Base-by-base conservation (phyloP, 2,329 filamentous ascomycete genomes). In the Pyrenochaeta sp. region DNA sequence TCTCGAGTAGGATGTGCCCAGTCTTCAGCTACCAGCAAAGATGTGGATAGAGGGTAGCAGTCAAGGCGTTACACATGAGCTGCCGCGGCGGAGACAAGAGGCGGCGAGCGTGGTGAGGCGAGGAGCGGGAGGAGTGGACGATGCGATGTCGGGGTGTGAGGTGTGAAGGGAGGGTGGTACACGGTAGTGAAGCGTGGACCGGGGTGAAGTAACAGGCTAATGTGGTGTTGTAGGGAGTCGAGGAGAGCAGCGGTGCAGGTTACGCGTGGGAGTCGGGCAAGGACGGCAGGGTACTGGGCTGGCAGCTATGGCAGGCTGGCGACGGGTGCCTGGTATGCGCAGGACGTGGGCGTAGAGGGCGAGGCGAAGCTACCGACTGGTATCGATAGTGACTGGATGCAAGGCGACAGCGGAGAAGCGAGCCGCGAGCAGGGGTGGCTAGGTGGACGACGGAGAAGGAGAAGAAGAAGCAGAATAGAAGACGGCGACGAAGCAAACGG, bases 41-140 rank as follows among this genome's bases (percentile, higher is more conserved):
- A 53, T 71, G 69, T 41, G 68, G 66, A 55, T 72, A 71, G 15
- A 73, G 55, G 21, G 65, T 63, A 21, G 68, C 50, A 29, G 68
- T 72, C 24, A 71, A 58, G 55, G 48, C 43, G 59, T 71, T 72
- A 56, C 53, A 70, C 71, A 72, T 72, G 64, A 54, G 53, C 58
- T 61, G 53, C 44, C 46, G 55, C 44, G 32, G 36, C 19, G 44
- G 36, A 32, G 27, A 40, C 30, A 19, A 41, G 41, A 39, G 18
- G 45, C 41, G 31, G 43, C 32, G 47, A 20, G 31, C 7, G 27
- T 13, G 14, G 38, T 13, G 11, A 24, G 23, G 7, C 11, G 30
- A 20, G 11, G 45, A n/a, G n/a, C 8, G 18, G 27, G 23, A 17
- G 13, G 35, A 7, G 14, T 18, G 35, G 15, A n/a, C 10, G 30